Evolutionary conservation across 148 eudicot species (phyloP), one percentile per base, ranked within the genome.

Genomic region (Chenopodium suecicum): DNA sequence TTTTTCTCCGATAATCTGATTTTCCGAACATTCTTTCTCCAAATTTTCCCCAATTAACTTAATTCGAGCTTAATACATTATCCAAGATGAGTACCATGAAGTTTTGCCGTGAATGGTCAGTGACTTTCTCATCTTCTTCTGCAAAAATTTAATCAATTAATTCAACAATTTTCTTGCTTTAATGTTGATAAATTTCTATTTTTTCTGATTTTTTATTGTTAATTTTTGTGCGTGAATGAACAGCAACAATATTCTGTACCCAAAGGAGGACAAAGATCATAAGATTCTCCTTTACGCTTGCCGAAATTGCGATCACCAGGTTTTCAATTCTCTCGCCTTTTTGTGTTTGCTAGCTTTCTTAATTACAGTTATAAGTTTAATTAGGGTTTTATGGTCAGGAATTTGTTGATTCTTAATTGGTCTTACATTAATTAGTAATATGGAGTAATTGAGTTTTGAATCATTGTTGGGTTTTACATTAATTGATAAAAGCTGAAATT

Each of bases 31-130:
- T 0, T 12, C 3, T 58, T 58, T 44, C 63, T 14, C 32, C 19
- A 19, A 19, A 5, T 22, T 11, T 19, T 56, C 29, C 16, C 16
- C 12, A 0, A 50, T 50, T 50, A 2, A 1, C 11, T 50, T 2
- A 1, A 50, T 50, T 50, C 54, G 44, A 41, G 44, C 44, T 41
- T 41, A 6, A 41, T 41, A 41, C 44, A 50, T 50, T 13, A 14
- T 77, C 71, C 86, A 89, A 88, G 73, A 95, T 95, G 98, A 95
- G 98, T 93, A 92, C 98, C 85, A 93, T 95, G 98, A 95, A 95
- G 70, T 95, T 93, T 79, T 95, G 98, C 90, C 92, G 96, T 58
- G 96, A 95, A 88, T 95, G 98, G 98, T 95, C 13, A 70, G 91
- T 20, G 7, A 41, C 58, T 44, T 29, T 19, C 34, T 44, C 46